phyloP scores from a whole-genome alignment of 2,329 filamentous ascomycete species.

The Neopestalotiopsis sp. region DNA sequence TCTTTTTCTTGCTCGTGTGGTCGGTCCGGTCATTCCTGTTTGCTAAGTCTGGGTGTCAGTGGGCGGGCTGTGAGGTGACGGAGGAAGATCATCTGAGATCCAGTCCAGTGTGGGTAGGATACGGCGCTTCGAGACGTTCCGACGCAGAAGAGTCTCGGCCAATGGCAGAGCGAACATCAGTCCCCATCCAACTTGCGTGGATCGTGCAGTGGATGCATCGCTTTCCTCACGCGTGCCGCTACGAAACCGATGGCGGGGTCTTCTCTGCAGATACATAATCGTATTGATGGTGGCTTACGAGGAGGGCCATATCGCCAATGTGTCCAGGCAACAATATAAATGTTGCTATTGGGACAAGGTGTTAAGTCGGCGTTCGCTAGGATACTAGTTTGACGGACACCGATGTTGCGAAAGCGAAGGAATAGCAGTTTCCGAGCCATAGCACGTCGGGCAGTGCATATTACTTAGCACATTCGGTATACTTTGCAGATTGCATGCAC shows the following conservation, averaged over 20 bases:
- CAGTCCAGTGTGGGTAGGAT: constrained; percentile 22
- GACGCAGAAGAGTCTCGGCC: constrained; percentile 21
- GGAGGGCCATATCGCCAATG: constrained; percentile 9
- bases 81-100: constrained; percentile 7
- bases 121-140: constrained; percentile 28
- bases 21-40: not conserved
- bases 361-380: not conserved
- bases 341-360: not conserved
- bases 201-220: constrained; percentile 16
- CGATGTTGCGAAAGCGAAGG: not conserved
- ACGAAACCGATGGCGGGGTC: not conserved
- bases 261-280: constrained; percentile 11
- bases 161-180: constrained; percentile 24
- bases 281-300: not conserved
- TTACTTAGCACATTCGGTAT: not conserved
- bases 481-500: not conserved
- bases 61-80: constrained; percentile 6
- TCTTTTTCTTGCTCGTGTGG: not conserved
- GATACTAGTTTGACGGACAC: not conserved
- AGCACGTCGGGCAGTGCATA: not conserved
- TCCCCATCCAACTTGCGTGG: constrained; percentile 14
- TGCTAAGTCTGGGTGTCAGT: not conserved
- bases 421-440: not conserved
- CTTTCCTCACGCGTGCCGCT: not conserved
- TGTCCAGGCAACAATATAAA: constrained; percentile 8